Percentiles rank a stretch among this genome's conserved stretches.
phyloP scores from a whole-genome alignment of 2,329 filamentous ascomycete genomes.

The Clarireedia hainanense region DNA sequence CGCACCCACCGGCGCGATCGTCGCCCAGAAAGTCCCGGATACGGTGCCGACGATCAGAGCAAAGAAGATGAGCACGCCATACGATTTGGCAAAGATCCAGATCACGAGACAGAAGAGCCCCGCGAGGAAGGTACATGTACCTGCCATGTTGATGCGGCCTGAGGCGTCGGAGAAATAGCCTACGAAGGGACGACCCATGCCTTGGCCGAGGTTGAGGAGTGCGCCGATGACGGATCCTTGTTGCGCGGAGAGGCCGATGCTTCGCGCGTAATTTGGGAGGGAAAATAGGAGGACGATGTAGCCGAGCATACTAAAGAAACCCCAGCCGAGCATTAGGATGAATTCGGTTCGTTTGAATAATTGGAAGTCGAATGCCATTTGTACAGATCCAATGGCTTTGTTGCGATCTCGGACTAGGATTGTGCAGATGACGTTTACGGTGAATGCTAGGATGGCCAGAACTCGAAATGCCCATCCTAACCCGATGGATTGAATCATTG shows the following conservation, averaged over 20 bases:
- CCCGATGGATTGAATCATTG: slow-evolving; percentile 46
- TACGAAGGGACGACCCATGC: slow-evolving; percentile 60
- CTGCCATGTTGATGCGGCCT: slow-evolving; percentile 67
- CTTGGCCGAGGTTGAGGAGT: slow-evolving; percentile 58
- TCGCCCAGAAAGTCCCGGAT: slow-evolving; percentile 45
- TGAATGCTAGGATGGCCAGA: slow-evolving; percentile 47
- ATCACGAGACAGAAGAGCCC: slow-evolving; percentile 60
- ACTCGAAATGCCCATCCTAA: slow-evolving; percentile 51
- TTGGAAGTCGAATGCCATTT: slow-evolving; percentile 55
- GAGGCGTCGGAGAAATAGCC: slow-evolving; percentile 64
- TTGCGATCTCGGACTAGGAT: slow-evolving; percentile 65
- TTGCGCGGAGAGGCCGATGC: slow-evolving; percentile 56
- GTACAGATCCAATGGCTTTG: slow-evolving; percentile 57
- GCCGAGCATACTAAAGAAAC: slow-evolving; percentile 63
- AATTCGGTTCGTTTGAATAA: slow-evolving; percentile 58
- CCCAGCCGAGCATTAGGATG: slow-evolving; percentile 56
- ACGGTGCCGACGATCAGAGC: slow-evolving; percentile 58
- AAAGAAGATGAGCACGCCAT: slow-evolving; percentile 64
- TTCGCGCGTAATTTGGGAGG: slow-evolving; percentile 63
- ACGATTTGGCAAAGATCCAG: slow-evolving; percentile 61
- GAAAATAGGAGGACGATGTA: slow-evolving; percentile 74
- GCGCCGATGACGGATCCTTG: slow-evolving; percentile 68
- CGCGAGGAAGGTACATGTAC: slow-evolving; percentile 53
- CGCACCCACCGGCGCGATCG: slow-evolving; percentile 37
- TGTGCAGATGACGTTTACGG: slow-evolving; percentile 55